Percentiles rank a stretch among this genome's conserved stretches.
These are phyloP conservation scores for Penicillium ucsense DNA, from an alignment of 495 filamentous ascomycete genomes.

Conservation along the genomic window DNA sequence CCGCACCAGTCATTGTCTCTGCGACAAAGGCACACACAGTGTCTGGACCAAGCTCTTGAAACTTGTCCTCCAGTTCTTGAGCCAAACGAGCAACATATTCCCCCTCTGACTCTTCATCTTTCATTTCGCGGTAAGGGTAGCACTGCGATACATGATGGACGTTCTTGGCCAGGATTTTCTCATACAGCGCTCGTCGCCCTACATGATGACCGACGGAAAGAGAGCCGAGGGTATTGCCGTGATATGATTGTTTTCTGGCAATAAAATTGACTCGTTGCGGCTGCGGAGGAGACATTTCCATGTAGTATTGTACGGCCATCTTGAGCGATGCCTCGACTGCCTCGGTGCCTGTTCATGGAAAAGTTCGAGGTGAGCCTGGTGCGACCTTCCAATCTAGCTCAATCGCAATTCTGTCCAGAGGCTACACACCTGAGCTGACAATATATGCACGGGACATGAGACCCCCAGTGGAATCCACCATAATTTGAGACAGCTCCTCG, in stretches of 20 bases:
- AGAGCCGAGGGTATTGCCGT: conserved; percentile 62
- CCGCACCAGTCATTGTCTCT: conserved; percentile 51
- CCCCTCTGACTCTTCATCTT: conserved; percentile 20
- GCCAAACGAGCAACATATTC: conserved; percentile 44
- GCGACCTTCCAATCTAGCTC: too few species aligned
- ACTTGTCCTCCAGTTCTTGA: conserved; percentile 63
- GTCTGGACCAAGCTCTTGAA: conserved; percentile 52
- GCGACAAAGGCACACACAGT: conserved; percentile 65
- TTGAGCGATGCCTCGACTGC: conserved; percentile 57
- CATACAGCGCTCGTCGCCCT: conserved; percentile 47
- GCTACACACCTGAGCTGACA: conserved; percentile 34
- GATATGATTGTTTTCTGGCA: conserved; percentile 54
- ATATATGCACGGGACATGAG: conserved; percentile 29
- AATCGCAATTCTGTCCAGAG: too few species aligned
- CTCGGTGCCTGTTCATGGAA: conserved; percentile 37
- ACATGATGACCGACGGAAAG: conserved; percentile 52
- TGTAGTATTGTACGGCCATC: conserved; percentile 47
- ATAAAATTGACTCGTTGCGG: conserved; percentile 44
- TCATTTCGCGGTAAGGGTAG: conserved; percentile 47
- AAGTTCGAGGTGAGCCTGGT: too few species aligned
- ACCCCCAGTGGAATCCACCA: conserved; percentile 27
- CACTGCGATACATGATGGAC: conserved; percentile 55
- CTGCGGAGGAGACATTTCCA: conserved; percentile 35
- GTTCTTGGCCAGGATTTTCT: conserved; percentile 49
- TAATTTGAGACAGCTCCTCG: conserved; percentile 21